Conservation (phyloP, 352 stramenopile species). For the Aphanomyces stellatus region DNA sequence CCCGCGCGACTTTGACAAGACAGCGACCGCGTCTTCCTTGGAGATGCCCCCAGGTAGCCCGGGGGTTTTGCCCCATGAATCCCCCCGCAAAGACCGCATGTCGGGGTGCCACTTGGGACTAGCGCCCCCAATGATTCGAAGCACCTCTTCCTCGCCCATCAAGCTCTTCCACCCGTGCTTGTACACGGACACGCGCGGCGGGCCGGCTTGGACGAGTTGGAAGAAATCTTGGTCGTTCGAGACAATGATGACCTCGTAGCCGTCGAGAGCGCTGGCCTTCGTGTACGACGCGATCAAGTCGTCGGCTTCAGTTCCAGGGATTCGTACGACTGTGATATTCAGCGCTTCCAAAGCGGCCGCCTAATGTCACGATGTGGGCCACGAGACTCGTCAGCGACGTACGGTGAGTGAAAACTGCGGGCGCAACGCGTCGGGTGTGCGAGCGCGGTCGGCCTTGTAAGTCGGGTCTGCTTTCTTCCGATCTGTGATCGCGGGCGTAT, state of each 20-base stretch:
- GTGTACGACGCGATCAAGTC: slow-evolving; percentile 62
- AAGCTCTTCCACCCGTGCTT: slow-evolving; percentile 60
- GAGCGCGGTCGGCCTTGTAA: slow-evolving; percentile 40
- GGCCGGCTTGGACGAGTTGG: slow-evolving; percentile 36
- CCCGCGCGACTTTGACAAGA: slow-evolving; percentile 50
- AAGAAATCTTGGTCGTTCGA: slow-evolving; percentile 70
- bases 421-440: slow-evolving; percentile 30
- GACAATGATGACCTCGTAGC: slow-evolving; percentile 47
- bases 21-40: slow-evolving; percentile 43
- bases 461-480: slow-evolving; percentile 38
- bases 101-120: slow-evolving; percentile 45
- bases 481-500: slow-evolving; percentile 35
- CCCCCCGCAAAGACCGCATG: slow-evolving; percentile 49
- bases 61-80: slow-evolving; percentile 54
- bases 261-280: slow-evolving; percentile 28
- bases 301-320: slow-evolving; percentile 46
- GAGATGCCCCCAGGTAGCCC: slow-evolving; percentile 41
- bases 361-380: neutral
- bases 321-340: slow-evolving; percentile 24
- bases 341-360: too few species aligned
- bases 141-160: slow-evolving; percentile 47
- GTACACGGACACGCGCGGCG: slow-evolving; percentile 50
- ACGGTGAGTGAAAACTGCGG: slow-evolving; percentile 38
- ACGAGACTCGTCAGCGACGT: neutral
- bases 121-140: slow-evolving; percentile 39